phyloP scores from a whole-genome alignment of 805 yeast species.

The Sugiyamaella valdiviana region DNA sequence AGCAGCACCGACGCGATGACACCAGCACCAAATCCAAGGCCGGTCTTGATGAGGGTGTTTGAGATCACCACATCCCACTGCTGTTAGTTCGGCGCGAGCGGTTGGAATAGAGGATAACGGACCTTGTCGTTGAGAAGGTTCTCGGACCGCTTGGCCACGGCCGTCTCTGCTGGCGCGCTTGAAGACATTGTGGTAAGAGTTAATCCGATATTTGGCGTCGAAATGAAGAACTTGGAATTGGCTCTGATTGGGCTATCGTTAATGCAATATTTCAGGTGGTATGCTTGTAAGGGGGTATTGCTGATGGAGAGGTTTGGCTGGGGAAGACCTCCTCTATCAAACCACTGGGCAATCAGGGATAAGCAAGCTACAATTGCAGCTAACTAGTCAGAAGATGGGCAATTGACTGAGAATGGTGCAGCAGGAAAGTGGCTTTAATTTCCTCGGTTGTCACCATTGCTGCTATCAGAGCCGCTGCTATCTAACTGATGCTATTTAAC shows the following conservation, averaged over 20 bases:
- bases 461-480: too few species aligned
- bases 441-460: too few species aligned
- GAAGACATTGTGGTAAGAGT: constrained; percentile 10
- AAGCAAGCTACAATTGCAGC: too few species aligned
- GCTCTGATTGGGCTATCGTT: background rate
- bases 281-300: background rate
- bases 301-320: background rate
- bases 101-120: constrained; percentile 7
- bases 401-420: too few species aligned
- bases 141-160: constrained; percentile 25
- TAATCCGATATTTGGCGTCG: background rate
- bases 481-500: too few species aligned
- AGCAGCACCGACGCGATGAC: constrained; percentile 84
- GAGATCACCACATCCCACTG: constrained; percentile 94
- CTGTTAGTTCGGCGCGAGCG: background rate
- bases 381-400: too few species aligned
- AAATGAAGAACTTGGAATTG: background rate
- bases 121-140: constrained; percentile 35
- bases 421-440: too few species aligned
- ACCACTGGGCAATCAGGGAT: too few species aligned
- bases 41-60: constrained; percentile 89
- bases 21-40: constrained; percentile 95
- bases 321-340: too few species aligned
- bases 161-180: constrained; percentile 8
- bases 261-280: background rate